These are phyloP conservation scores for Sindora glabra DNA, from an alignment of 306 rosid species.

Conservation along the genomic window DNA sequence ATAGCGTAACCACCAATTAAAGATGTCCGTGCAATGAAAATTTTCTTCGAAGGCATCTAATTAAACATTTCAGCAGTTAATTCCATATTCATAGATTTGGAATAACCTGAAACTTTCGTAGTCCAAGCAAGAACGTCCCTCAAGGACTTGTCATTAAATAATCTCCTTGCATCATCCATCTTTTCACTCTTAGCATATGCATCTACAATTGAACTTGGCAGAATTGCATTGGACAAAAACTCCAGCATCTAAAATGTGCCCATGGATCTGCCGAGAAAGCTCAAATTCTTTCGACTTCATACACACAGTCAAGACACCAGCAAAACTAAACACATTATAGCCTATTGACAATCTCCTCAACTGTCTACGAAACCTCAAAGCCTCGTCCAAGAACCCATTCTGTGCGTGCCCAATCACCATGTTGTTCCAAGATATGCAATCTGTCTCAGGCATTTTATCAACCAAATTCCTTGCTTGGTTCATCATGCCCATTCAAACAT, in stretches of 20 bases:
- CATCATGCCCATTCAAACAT: slow-evolving; percentile 56
- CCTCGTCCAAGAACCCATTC: slow-evolving; percentile 42
- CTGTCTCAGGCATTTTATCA: slow-evolving; percentile 57
- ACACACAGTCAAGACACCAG: slow-evolving; percentile 64
- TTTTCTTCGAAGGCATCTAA: slow-evolving; percentile 67
- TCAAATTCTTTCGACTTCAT: slow-evolving; percentile 48
- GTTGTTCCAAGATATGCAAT: slow-evolving; percentile 72
- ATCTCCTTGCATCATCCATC: slow-evolving; percentile 52
- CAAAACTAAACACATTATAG: slow-evolving; percentile 65
- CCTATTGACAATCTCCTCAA: slow-evolving; percentile 48
- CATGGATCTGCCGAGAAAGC: slow-evolving; percentile 73
- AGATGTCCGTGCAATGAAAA: slow-evolving; percentile 70
- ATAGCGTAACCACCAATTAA: slow-evolving; percentile 64
- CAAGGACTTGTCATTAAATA: slow-evolving; percentile 48
- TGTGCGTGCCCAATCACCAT: slow-evolving; percentile 69
- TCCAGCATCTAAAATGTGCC: slow-evolving; percentile 67
- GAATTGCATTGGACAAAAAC: slow-evolving; percentile 57
- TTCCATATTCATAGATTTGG: slow-evolving; percentile 55
- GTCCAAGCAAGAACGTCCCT: slow-evolving; percentile 81
- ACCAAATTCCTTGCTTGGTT: slow-evolving; percentile 49
- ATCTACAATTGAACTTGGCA: slow-evolving; percentile 64
- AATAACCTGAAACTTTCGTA: slow-evolving; percentile 63
- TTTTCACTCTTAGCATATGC: slow-evolving; percentile 68
- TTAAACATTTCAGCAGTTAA: slow-evolving; percentile 48
- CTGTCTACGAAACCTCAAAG: slow-evolving; percentile 47